Evolutionary conservation across 805 yeast species (phyloP).

Genomic region (Candida coleopterorum): DNA sequence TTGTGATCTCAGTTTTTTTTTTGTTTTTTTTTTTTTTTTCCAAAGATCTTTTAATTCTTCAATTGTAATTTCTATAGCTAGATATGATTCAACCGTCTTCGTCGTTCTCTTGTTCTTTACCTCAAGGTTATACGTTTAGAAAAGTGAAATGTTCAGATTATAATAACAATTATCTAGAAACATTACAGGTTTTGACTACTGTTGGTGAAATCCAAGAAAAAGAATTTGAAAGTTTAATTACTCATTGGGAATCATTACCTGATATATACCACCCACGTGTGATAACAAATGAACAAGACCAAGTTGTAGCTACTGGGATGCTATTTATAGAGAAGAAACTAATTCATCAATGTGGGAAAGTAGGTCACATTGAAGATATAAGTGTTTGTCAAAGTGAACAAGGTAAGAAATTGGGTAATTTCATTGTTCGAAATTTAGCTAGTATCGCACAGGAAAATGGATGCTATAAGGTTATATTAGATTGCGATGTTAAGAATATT

Average conservation of each 20-base stretch:
- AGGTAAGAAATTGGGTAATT: conserved; percentile 75
- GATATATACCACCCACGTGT: conserved; percentile 67
- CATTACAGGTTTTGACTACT: conserved; percentile 66
- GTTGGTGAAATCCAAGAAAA: conserved; percentile 66
- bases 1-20: background rate
- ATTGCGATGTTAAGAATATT: conserved; percentile 79
- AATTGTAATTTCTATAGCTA: background rate
- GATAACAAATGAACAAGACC: conserved; percentile 46
- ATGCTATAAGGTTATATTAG: conserved; percentile 85
- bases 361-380: conserved; percentile 95
- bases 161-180: conserved; percentile 55
- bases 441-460: conserved; percentile 55
- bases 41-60: background rate
- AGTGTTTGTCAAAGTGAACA: conserved; percentile 72
- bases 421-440: conserved; percentile 58
- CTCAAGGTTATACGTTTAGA: conserved; percentile 69
- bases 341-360: conserved; percentile 78
- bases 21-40: conserved; percentile 1
- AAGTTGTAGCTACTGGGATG: conserved; percentile 80
- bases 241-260: conserved; percentile 51
- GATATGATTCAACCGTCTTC: conserved; percentile 11
- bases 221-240: conserved; percentile 47
- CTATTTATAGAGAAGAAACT: conserved; percentile 74
- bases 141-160: conserved; percentile 53
- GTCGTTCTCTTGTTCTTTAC: no score